Percentiles rank a stretch among this genome's conserved stretches.
Conservation (phyloP, 2,329 filamentous ascomycete species). For the Xylaria hypoxylon region DNA sequence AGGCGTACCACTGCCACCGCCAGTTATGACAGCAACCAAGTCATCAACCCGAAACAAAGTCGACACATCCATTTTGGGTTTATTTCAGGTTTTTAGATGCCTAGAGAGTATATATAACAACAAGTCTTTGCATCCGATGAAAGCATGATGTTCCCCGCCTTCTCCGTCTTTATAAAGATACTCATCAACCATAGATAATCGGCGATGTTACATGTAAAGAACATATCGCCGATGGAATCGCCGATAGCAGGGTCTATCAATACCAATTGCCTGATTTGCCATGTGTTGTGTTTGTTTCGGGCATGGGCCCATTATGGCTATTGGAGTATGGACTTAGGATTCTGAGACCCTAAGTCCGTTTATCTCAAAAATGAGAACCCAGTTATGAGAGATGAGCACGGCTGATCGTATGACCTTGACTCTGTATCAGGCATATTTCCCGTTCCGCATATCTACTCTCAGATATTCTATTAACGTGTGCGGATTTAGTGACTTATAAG, state of each 20-base stretch:
- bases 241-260: slow-evolving; percentile 10
- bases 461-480: not conserved
- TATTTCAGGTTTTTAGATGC: not conserved
- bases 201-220: slow-evolving; percentile 8
- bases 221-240: slow-evolving; percentile 29
- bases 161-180: slow-evolving; percentile 16
- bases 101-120: not conserved
- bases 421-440: not conserved
- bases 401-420: not conserved
- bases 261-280: not conserved
- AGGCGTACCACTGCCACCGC: slow-evolving; percentile 36
- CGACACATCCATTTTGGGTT: slow-evolving; percentile 25
- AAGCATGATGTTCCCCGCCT: not conserved
- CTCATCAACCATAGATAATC: not conserved
- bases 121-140: not conserved
- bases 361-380: not conserved
- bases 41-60: slow-evolving; percentile 39
- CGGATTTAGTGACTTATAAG: slow-evolving; percentile 29
- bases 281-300: not conserved
- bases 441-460: not conserved
- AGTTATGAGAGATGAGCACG: not conserved
- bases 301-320: not conserved
- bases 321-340: not conserved
- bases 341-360: slow-evolving; percentile 4
- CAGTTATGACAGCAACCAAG: slow-evolving; percentile 39